Percentiles rank a stretch among this genome's conserved stretches.
Evolutionary conservation across 179 eudicot genomes (phyloP).

Genomic region (Nepenthes alata): DNA sequence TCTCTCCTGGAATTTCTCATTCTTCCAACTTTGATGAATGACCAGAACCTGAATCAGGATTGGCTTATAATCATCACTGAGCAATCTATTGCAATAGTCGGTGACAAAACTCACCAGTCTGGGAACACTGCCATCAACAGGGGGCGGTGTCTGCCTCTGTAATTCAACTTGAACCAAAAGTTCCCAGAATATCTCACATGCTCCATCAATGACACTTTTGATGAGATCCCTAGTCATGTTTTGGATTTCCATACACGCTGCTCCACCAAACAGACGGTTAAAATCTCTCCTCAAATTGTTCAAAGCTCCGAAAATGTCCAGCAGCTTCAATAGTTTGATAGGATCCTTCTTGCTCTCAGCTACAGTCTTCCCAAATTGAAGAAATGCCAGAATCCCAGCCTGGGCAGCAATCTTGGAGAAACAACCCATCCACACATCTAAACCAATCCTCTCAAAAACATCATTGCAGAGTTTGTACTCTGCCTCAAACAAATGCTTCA

Average conservation of each 20-base stretch:
- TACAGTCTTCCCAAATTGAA: slow-evolving; percentile 94
- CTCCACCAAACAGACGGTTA: slow-evolving; percentile 86
- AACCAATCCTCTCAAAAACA: slow-evolving; percentile 79
- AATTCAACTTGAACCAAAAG: slow-evolving; percentile 82
- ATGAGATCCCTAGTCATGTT: slow-evolving; percentile 83
- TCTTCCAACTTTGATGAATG: slow-evolving; percentile 97
- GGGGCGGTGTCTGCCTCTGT: slow-evolving; percentile 91
- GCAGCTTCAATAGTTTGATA: slow-evolving; percentile 71
- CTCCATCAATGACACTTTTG: slow-evolving; percentile 73
- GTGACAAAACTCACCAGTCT: slow-evolving; percentile 73
- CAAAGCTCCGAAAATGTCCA: slow-evolving; percentile 81
- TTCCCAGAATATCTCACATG: slow-evolving; percentile 93
- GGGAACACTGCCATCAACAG: slow-evolving; percentile 78
- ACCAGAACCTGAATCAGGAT: slow-evolving; percentile 76
- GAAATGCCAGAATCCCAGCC: slow-evolving; percentile 82
- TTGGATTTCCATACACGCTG: slow-evolving; percentile 87
- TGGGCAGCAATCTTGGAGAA: slow-evolving; percentile 85
- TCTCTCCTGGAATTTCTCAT: slow-evolving; percentile 81
- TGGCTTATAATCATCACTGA: slow-evolving; percentile 85
- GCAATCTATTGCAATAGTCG: slow-evolving; percentile 77
- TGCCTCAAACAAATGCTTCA: slow-evolving; percentile 87
- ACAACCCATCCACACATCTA: slow-evolving; percentile 84
- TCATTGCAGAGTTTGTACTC: slow-evolving; percentile 93
- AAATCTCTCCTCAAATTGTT: slow-evolving; percentile 81
- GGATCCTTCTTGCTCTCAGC: slow-evolving; percentile 97